phyloP scores from a whole-genome alignment of 345 rosid species.

The Camelina hispida region DNA sequence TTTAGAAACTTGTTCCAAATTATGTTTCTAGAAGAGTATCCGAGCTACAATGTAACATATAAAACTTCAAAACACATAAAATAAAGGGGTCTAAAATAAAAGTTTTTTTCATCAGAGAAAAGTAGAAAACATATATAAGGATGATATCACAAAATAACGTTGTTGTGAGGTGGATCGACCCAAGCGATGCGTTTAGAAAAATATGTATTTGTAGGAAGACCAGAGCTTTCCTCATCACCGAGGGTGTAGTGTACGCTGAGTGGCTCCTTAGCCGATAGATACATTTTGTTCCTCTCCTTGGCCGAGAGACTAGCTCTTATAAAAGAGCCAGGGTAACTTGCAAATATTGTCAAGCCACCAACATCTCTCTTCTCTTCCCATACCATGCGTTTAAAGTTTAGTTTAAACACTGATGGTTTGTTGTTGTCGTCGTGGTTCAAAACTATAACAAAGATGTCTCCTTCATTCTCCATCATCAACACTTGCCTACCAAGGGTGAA shows the following conservation, averaged over 20 bases:
- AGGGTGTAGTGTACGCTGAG: neutral
- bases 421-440: neutral
- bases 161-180: neutral
- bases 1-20: neutral
- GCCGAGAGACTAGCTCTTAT: conserved; percentile 6
- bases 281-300: conserved; percentile 2
- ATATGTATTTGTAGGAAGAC: neutral
- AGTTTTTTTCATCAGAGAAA: neutral
- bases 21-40: neutral
- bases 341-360: conserved; percentile 18
- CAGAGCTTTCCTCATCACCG: neutral
- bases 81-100: neutral
- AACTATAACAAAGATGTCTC: neutral
- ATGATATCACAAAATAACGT: neutral
- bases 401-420: neutral
- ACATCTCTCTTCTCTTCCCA: conserved; percentile 27
- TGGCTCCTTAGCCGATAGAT: neutral
- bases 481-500: neutral
- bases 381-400: neutral
- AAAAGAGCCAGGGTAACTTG: neutral
- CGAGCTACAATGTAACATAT: neutral
- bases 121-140: neutral
- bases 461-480: conserved; percentile 17
- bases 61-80: neutral
- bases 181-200: neutral